phyloP scores from a whole-genome alignment of 1,284 basidiomycete genomes.

The Vanrija sp. region DNA sequence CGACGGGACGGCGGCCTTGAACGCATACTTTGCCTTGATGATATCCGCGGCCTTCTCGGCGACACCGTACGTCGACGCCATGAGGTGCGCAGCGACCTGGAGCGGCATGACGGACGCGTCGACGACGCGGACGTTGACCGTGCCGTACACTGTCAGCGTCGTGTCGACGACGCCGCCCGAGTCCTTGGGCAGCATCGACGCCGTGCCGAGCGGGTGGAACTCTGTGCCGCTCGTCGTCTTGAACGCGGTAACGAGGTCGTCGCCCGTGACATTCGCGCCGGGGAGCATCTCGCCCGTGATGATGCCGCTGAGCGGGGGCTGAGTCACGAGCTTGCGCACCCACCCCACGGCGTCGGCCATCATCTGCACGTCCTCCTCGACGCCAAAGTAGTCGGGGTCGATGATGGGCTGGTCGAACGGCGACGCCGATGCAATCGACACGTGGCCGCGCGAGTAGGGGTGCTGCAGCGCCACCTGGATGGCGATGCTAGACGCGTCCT shows the following conservation, averaged over 20 bases:
- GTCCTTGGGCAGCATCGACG: constrained; percentile 60
- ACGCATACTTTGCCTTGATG: constrained; percentile 51
- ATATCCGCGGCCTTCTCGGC: constrained; percentile 65
- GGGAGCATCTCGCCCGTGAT: constrained; percentile 32
- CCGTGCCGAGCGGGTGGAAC: constrained; percentile 61
- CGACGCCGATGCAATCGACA: constrained; percentile 56
- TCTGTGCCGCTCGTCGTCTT: constrained; percentile 43
- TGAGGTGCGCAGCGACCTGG: constrained; percentile 47
- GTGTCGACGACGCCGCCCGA: constrained; percentile 65
- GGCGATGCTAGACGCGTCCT: constrained; percentile 30
- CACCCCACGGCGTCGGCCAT: constrained; percentile 31
- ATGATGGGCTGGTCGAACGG: constrained; percentile 59
- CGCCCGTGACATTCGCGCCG: constrained; percentile 25
- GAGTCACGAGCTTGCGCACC: constrained; percentile 31
- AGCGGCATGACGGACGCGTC: constrained; percentile 52
- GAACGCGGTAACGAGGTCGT: constrained; percentile 34
- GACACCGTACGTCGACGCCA: constrained; percentile 60
- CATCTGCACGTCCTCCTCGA: constrained; percentile 43
- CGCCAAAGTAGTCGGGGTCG: constrained; percentile 60
- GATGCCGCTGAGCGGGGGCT: constrained; percentile 28
- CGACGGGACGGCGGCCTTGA: neutral
- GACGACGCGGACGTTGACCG: constrained; percentile 51
- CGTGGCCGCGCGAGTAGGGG: constrained; percentile 47
- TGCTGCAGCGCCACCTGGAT: constrained; percentile 48
- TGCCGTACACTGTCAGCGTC: constrained; percentile 61